Evolutionary conservation across 202 grass and related monocot genomes (phyloP).

Genomic region (Brachypodium distachyon): DNA sequence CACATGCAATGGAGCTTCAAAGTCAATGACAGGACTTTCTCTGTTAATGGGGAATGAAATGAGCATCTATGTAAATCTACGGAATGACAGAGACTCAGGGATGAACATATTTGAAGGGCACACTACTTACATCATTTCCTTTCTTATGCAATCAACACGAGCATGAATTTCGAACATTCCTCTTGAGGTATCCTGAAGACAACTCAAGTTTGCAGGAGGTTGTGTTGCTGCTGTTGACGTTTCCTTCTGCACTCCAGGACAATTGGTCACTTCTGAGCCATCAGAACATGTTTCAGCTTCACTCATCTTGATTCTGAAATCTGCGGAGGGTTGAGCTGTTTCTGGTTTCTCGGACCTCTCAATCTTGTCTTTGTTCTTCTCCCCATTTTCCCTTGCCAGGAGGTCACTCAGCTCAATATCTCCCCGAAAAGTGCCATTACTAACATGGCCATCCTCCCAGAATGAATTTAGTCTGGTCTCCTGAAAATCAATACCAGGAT

Average conservation of each 20-base stretch:
- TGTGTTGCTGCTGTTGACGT: constrained; percentile 1
- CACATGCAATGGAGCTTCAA: not conserved
- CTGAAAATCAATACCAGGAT: constrained; percentile 28
- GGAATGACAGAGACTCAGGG: not conserved
- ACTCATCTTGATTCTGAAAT: constrained; percentile 6
- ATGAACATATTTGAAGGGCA: not conserved
- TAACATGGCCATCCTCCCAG: constrained; percentile 22
- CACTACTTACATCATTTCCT: constrained; percentile 29
- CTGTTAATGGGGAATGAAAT: constrained; percentile 23
- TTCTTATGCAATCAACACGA: constrained; percentile 15
- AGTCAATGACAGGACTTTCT: constrained; percentile 2
- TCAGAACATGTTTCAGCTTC: constrained; percentile 22
- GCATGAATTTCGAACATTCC: constrained; percentile 19
- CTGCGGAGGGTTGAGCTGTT: constrained; percentile 19
- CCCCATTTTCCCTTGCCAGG: constrained; percentile 12
- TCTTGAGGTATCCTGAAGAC: constrained; percentile 17
- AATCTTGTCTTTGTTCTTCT: constrained; percentile 13
- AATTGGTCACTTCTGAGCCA: constrained; percentile 29
- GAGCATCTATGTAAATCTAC: constrained; percentile 12
- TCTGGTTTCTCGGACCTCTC: constrained; percentile 26
- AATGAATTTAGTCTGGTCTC: constrained; percentile 11
- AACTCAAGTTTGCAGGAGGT: constrained; percentile 24
- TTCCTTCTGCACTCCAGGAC: constrained; percentile 16
- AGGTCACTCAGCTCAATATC: constrained; percentile 25
- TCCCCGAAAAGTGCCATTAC: constrained; percentile 14